These are phyloP conservation scores for Delonix regia DNA, from an alignment of 306 rosid species.

Conservation along the genomic window DNA sequence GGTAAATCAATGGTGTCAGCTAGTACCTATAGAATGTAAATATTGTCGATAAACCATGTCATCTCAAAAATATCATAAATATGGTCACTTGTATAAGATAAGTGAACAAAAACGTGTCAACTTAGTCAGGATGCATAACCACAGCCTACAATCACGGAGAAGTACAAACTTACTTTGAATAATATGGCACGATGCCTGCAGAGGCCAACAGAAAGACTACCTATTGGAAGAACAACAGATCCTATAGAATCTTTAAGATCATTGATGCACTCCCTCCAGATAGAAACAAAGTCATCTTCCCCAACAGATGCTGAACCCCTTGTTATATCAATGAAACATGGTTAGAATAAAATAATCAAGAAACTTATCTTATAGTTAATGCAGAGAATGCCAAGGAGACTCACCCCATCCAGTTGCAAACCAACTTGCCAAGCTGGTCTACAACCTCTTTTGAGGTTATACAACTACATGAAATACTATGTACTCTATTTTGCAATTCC, in stretches of 20 bases:
- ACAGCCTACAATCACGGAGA: background rate
- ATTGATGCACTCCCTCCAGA: slow-evolving; percentile 66
- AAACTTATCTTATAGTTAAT: slow-evolving; percentile 17
- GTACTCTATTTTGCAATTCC: slow-evolving; percentile 66
- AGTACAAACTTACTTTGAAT: slow-evolving; percentile 64
- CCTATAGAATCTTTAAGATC: slow-evolving; percentile 68
- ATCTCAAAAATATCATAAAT: slow-evolving; percentile 20
- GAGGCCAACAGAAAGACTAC: slow-evolving; percentile 75
- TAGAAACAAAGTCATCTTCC: slow-evolving; percentile 57
- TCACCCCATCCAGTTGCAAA: slow-evolving; percentile 77
- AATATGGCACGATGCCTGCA: slow-evolving; percentile 85
- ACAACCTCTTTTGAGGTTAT: slow-evolving; percentile 67
- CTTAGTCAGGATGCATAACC: background rate
- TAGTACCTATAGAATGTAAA: slow-evolving; percentile 72
- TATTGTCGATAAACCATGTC: slow-evolving; percentile 19
- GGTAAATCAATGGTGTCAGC: slow-evolving; percentile 78
- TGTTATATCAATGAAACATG: slow-evolving; percentile 42
- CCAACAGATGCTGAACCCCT: slow-evolving; percentile 72
- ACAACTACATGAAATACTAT: slow-evolving; percentile 54
- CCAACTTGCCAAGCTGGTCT: slow-evolving; percentile 80
- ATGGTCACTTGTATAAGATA: background rate
- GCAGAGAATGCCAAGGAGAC: slow-evolving; percentile 40
- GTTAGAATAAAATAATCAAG: slow-evolving; percentile 35
- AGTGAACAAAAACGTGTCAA: background rate
- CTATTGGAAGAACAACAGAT: slow-evolving; percentile 77